Evolutionary conservation across 768 basidiomycete species (phyloP), one percentile per base, ranked within the genome.

Genomic region (Suillus hirtellus): DNA sequence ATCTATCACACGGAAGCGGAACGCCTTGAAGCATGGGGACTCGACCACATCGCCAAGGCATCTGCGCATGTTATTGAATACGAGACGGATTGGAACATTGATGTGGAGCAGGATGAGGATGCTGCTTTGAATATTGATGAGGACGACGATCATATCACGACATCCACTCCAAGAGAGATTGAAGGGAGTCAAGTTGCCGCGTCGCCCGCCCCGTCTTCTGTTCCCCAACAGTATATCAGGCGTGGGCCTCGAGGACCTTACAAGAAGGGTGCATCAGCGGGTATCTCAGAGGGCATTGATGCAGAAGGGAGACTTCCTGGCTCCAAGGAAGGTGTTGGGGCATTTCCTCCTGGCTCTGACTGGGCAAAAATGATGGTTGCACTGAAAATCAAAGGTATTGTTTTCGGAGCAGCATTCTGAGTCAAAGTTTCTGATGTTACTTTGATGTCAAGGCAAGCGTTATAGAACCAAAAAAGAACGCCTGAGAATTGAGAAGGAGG

Each of bases 61-160:
- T 80, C 89, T 2, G 77, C 84, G 0, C 89, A 86, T 17, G 91
- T 92, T 47, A 90, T 92, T 63, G 90, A 92, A 62, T 89, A 88
- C 71, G 90, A 92, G 76, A 86, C 88, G 1, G 89, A 92, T 71
- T 92, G 90, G 90, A 92, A 90, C 67, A 88, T 92, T 63, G 90
- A 93, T 60, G 78, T 89, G 10, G 90, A 90, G 69, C 84, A 82
- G 42, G 90, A 89, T 46, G 89, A 80, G 11, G 78, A 76, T 3
- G 68, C 61, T 8, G 49, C 74, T 64, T 43, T 78, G 64, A 76
- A 73, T 10, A 72, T 79, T 46, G 79, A 81, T 1, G 78, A 85
- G 38, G 67, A 70, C 37, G 65, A 68, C 4, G 67, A 66, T 50
- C 56, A 31, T 42, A 56, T 63, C 49, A 65, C 65, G 19, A 65